Evolutionary conservation across 352 stramenopile species (phyloP).

Genomic region (Stramenopiles sp.): DNA sequence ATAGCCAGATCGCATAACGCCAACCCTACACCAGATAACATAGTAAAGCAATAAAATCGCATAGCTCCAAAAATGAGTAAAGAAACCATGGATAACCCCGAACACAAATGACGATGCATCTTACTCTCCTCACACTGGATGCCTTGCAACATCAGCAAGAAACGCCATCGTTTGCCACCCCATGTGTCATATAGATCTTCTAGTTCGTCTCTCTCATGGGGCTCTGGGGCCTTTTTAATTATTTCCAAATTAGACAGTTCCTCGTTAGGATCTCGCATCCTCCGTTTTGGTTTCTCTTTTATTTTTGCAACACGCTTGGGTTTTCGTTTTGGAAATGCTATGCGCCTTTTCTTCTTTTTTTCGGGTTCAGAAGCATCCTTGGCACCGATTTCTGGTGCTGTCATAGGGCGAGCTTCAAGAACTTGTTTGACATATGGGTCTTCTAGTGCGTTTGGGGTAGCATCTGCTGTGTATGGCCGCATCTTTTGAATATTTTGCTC

Average conservation of each 20-base stretch:
- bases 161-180: not conserved
- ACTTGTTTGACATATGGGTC: too few relatives aligned
- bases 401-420: too few relatives aligned
- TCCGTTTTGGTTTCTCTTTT: not conserved
- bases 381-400: too few relatives aligned
- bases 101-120: not conserved
- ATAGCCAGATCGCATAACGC: not conserved
- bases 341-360: not conserved
- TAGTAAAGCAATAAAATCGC: not conserved
- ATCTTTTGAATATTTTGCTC: too few relatives aligned
- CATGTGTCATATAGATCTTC: not conserved
- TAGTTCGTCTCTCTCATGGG: not conserved
- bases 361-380: too few relatives aligned
- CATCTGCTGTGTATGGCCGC: too few relatives aligned
- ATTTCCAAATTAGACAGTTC: not conserved
- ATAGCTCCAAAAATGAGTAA: not conserved
- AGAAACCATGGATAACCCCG: not conserved
- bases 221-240: not conserved
- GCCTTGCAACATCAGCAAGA: not conserved
- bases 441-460: too few relatives aligned
- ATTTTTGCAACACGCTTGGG: not conserved
- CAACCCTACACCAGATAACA: not conserved
- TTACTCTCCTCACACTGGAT: not conserved
- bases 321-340: conserved; percentile 4
- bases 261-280: not conserved